Evolutionary conservation across 2,329 filamentous ascomycete species (phyloP), one percentile per base, ranked within the genome.

Genomic region (Colletotrichum sp.): DNA sequence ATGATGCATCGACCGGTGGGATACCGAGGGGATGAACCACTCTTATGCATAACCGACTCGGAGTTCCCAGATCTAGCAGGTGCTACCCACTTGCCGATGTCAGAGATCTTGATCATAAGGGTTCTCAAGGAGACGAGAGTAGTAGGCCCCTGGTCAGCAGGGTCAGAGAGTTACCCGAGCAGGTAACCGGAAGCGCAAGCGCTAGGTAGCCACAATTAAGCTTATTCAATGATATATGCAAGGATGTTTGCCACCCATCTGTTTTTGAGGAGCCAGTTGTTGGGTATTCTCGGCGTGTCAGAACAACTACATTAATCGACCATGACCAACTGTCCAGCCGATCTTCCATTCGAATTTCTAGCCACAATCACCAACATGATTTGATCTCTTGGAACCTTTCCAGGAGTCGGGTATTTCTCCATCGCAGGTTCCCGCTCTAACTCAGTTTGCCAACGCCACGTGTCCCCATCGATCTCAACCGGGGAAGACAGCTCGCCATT

Each of bases 331-430:
- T 58, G 64, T 10, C 34, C 65, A 10, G 36, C 34, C 16, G 70
- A 62, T 30, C 38, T 21, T 2, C 70, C 73, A 15, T 36, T 60
- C 4, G 60, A 69, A n/a, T 28, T 18, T 21, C 8, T 28, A 15
- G 60, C 73, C 9, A 76, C 13, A 5, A 73, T 30, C 9, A 55
- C 65, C 6, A 76, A 18, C 70, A 76, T 73, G 34, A 73, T 73
- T 34, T 69, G 70, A 60, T 73, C 65, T 8, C 64, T 43, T 13
- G 56, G 64, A 2, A 61, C 18, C 15, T 60, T 64, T 6, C 56
- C 70, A 13, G 30, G 58, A 16, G 58, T 32, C n/a, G 65, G 65
- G 28, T 61, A 76, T n/a, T 38, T 58, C 16, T 76, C 73, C 8
- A 32, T 24, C 6, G n/a, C 24, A 8, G 18, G 28, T 8, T 26